Percentiles rank a stretch among this genome's conserved stretches.
phyloP scores from a whole-genome alignment of 352 stramenopile species.

The Globisporangium echinulatum region DNA sequence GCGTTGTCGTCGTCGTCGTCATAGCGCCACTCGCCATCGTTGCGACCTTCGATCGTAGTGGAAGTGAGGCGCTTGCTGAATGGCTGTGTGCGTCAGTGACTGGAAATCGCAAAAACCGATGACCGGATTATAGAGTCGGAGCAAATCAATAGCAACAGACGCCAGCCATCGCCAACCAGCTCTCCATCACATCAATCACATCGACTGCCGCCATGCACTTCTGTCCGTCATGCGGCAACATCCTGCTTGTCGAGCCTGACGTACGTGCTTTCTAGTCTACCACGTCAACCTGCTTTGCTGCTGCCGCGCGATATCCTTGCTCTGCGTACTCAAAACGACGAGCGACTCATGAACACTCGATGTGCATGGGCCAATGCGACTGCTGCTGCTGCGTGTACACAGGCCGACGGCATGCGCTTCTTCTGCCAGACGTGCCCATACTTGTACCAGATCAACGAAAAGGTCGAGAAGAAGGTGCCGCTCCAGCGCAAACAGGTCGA shows the following conservation, averaged over 20 bases:
- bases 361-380: no score
- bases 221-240: slow-evolving; percentile 87
- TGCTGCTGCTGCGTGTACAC: neutral
- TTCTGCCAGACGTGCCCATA: slow-evolving; percentile 89
- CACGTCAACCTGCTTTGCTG: slow-evolving; percentile 4
- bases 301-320: neutral
- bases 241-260: slow-evolving; percentile 86
- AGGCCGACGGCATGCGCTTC: slow-evolving; percentile 87
- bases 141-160: neutral
- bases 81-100: no score
- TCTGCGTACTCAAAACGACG: neutral
- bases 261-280: slow-evolving; percentile 21
- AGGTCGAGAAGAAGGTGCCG: slow-evolving; percentile 86
- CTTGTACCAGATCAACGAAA: slow-evolving; percentile 84
- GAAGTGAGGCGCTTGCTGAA: neutral
- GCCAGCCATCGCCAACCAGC: neutral
- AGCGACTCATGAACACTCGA: no score
- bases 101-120: no score
- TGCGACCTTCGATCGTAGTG: neutral
- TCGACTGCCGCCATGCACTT: slow-evolving; percentile 62
- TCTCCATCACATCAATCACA: no score
- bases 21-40: neutral
- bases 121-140: neutral
- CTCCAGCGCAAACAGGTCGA: slow-evolving; percentile 97
- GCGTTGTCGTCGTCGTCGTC: neutral